Conservation (phyloP, 257 asterid species). For the Phtheirospermum japonicum region DNA sequence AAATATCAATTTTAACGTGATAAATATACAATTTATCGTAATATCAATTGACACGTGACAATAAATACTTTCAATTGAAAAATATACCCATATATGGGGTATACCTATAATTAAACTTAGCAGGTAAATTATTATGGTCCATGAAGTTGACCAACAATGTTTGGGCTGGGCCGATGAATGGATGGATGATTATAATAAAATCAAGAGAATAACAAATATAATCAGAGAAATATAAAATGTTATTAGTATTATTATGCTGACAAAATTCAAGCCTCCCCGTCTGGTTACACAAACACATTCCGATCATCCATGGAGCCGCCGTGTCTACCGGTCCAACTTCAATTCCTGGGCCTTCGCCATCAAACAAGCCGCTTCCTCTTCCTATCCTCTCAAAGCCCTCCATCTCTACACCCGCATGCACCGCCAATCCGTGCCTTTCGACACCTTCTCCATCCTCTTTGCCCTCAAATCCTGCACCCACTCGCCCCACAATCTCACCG, state of each 20-base stretch:
- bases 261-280: constrained; percentile 6
- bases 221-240: no score
- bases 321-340: constrained; percentile 20
- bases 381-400: constrained; percentile 47
- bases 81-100: no score
- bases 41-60: no score
- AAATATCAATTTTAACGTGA: no score
- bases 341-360: constrained; percentile 45
- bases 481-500: constrained; percentile 28
- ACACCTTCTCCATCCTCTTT: constrained; percentile 44
- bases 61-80: no score
- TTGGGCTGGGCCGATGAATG: no score
- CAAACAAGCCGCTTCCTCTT: constrained; percentile 39
- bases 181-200: no score
- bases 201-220: no score
- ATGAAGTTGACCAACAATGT: no score
- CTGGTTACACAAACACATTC: not conserved
- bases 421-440: constrained; percentile 35
- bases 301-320: constrained; percentile 16
- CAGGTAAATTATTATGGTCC: no score
- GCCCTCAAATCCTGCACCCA: constrained; percentile 49
- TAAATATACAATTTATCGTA: no score
- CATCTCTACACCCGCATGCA: constrained; percentile 45
- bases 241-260: not conserved
- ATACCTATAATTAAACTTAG: no score